Evolutionary conservation across 2,329 filamentous ascomycete genomes (phyloP).

Genomic region (Apiospora saccharicola): DNA sequence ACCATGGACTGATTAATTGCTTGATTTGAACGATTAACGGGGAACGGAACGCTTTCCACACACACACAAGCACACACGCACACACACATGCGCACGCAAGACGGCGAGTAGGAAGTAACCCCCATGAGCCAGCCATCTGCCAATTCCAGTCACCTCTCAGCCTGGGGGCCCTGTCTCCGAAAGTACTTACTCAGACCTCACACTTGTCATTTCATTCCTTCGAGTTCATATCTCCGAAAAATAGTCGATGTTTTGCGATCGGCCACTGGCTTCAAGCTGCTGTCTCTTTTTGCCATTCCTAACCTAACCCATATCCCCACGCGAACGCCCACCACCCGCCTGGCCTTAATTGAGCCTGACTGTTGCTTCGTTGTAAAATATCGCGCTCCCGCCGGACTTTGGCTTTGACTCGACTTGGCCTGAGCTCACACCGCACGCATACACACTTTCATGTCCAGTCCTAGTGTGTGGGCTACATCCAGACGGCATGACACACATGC

Average conservation of each 20-base stretch:
- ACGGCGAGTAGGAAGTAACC: neutral
- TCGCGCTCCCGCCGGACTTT: constrained; percentile 14
- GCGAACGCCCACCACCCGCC: neutral
- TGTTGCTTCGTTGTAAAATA: neutral
- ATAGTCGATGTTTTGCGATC: neutral
- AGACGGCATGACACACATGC: constrained; percentile 22
- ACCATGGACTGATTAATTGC: constrained; percentile 22
- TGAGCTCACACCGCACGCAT: neutral
- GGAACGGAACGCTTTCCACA: constrained; percentile 1
- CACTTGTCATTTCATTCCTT: constrained; percentile 15
- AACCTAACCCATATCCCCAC: neutral
- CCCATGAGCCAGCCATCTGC: neutral
- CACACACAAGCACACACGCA: neutral
- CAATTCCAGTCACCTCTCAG: neutral
- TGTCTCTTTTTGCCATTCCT: neutral
- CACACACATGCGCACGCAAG: neutral
- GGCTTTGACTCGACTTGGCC: constrained; percentile 9
- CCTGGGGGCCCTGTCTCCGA: neutral
- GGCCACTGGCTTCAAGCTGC: neutral
- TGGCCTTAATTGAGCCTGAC: constrained; percentile 5
- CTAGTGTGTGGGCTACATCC: constrained; percentile 22
- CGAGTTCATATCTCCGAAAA: constrained; percentile 17
- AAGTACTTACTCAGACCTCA: constrained; percentile 15
- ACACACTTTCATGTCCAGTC: constrained; percentile 12
- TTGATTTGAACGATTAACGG: constrained; percentile 12